These are phyloP conservation scores for Metarhizium guizhouense DNA, from an alignment of 2,329 filamentous ascomycete genomes.

Conservation along the genomic window DNA sequence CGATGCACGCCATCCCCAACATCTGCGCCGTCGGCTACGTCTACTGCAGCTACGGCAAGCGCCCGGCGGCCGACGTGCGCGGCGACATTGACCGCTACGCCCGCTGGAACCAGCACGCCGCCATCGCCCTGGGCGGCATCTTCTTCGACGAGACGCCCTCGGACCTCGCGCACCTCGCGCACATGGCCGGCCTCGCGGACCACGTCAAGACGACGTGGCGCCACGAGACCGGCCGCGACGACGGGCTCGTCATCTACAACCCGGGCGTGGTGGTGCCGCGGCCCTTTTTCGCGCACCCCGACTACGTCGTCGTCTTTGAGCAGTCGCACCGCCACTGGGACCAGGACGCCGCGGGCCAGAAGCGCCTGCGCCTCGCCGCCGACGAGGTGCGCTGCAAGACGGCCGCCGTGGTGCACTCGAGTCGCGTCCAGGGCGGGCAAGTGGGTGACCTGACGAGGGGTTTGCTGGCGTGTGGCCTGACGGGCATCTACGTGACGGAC, in stretches of 20 bases:
- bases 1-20: slow-evolving; percentile 15
- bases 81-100: slow-evolving; percentile 35
- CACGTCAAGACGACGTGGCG: slow-evolving; percentile 15
- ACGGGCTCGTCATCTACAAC: slow-evolving; percentile 29
- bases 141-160: slow-evolving; percentile 39
- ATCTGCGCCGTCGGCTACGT: slow-evolving; percentile 22
- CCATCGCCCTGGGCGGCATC: slow-evolving; percentile 33
- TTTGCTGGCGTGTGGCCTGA: slow-evolving; percentile 4
- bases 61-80: slow-evolving; percentile 11
- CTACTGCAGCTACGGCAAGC: slow-evolving; percentile 19
- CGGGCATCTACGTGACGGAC: slow-evolving; percentile 12
- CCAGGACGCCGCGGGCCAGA: neutral
- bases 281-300: slow-evolving; percentile 28
- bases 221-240: neutral
- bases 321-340: slow-evolving; percentile 12
- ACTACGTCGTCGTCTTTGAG: slow-evolving; percentile 38
- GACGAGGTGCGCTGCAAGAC: neutral
- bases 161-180: slow-evolving; percentile 10
- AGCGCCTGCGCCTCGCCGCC: neutral
- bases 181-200: slow-evolving; percentile 14
- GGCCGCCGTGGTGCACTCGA: neutral
- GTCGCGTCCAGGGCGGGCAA: neutral
- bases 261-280: slow-evolving; percentile 32
- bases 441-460: neutral
- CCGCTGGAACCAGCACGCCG: slow-evolving; percentile 26